phyloP scores from a whole-genome alignment of 2,329 filamentous ascomycete species.

The Elsinoe ampelina region DNA sequence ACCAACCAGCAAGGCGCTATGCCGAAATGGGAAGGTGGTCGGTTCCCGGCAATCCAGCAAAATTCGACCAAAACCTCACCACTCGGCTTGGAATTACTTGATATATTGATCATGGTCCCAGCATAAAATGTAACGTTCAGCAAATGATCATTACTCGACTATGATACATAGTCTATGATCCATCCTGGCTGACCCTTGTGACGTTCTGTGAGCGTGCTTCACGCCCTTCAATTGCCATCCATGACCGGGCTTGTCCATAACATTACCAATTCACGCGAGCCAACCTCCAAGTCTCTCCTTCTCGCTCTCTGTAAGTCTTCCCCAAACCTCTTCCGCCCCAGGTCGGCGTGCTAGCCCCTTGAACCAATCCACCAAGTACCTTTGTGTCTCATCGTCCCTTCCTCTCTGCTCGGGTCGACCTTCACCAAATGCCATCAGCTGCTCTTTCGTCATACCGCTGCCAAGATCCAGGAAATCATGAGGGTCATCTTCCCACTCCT shows the following conservation, averaged over 20 bases:
- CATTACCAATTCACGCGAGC: background rate
- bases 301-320: constrained; percentile 45
- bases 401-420: constrained; percentile 44
- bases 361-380: constrained; percentile 78
- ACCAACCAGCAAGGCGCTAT: background rate
- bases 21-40: background rate
- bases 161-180: too few relatives aligned
- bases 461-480: constrained; percentile 64
- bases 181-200: too few relatives aligned
- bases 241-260: background rate
- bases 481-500: background rate
- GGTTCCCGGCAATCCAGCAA: background rate
- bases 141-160: too few relatives aligned
- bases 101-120: background rate
- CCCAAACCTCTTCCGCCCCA: constrained; percentile 48
- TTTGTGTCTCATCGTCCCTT: constrained; percentile 83
- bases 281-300: constrained; percentile 41
- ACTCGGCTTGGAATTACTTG: background rate
- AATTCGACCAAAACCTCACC: background rate
- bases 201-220: too few relatives aligned
- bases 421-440: constrained; percentile 69
- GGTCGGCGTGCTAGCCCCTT: constrained; percentile 43
- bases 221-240: too few relatives aligned
- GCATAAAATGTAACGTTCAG: too few relatives aligned
- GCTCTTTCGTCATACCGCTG: constrained; percentile 44